Evolutionary conservation across 2,329 filamentous ascomycete genomes (phyloP).

Genomic region (Colletotrichum camelliae): DNA sequence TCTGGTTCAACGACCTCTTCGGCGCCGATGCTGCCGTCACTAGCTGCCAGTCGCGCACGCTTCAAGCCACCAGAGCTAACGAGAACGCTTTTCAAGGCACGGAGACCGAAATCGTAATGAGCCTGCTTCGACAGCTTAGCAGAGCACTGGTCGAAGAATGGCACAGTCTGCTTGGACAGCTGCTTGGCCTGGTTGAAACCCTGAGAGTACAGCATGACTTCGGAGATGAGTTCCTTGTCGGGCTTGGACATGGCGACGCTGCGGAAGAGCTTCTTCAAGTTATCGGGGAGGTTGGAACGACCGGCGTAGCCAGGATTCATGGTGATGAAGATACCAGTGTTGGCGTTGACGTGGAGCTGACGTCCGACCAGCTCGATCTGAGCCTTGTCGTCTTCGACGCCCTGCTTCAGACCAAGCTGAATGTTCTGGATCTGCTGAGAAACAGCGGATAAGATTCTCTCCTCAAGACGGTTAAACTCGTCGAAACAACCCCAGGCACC

Average conservation of each 20-base stretch:
- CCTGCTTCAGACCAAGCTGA: slow-evolving; percentile 90
- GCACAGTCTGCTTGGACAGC: slow-evolving; percentile 93
- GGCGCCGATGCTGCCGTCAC: slow-evolving; percentile 61
- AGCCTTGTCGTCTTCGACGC: slow-evolving; percentile 78
- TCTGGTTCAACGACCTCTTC: slow-evolving; percentile 88
- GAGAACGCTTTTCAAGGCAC: slow-evolving; percentile 97
- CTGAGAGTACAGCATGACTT: slow-evolving; percentile 99
- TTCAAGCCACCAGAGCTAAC: slow-evolving; percentile 98
- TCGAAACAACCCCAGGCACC: slow-evolving; percentile 99
- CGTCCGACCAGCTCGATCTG: slow-evolving; percentile 95
- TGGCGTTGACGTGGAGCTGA: slow-evolving; percentile 85
- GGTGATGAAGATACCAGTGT: slow-evolving; percentile 99
- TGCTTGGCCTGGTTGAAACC: slow-evolving; percentile 97
- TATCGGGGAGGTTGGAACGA: slow-evolving; percentile 96
- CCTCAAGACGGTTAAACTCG: slow-evolving; percentile 98
- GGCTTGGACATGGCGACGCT: slow-evolving; percentile 99
- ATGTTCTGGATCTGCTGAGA: slow-evolving; percentile 99
- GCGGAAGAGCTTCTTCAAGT: slow-evolving; percentile 98
- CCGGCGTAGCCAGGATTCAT: slow-evolving; percentile 99
- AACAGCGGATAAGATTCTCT: slow-evolving; percentile 95
- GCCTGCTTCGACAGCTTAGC: slow-evolving; percentile 88
- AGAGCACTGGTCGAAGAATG: slow-evolving; percentile 95
- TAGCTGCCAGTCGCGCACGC: slow-evolving; percentile 72
- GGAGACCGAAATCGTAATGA: slow-evolving; percentile 98
- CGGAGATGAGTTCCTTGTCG: slow-evolving; percentile 98